These are phyloP conservation scores for Przewalskia tangutica DNA, from an alignment of 257 asterid species.

Conservation along the genomic window DNA sequence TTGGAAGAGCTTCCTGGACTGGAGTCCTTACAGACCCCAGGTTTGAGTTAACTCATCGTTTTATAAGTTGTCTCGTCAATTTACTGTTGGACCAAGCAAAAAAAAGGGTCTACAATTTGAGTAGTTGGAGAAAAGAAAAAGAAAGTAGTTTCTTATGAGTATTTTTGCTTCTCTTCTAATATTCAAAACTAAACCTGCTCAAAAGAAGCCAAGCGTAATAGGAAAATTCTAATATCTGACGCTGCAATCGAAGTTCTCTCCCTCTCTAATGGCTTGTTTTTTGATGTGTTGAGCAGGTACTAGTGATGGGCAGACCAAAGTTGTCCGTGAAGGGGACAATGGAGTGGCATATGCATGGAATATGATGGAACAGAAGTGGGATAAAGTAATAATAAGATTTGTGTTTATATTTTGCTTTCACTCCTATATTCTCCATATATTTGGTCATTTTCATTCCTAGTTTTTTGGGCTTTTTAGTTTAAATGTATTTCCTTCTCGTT, in stretches of 20 bases:
- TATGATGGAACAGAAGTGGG: slow-evolving; percentile 78
- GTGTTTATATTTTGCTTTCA: background rate
- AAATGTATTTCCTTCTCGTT: background rate
- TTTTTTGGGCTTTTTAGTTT: background rate
- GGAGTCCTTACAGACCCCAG: slow-evolving; percentile 79
- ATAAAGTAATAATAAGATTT: slow-evolving; percentile 46
- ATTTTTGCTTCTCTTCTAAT: background rate
- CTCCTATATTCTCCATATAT: background rate
- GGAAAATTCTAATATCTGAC: background rate
- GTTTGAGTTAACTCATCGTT: slow-evolving; percentile 19
- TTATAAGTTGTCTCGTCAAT: background rate
- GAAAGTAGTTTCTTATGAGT: background rate
- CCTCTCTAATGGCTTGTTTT: background rate
- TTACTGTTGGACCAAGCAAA: background rate
- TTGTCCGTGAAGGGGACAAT: slow-evolving; percentile 94
- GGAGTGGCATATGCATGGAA: slow-evolving; percentile 98
- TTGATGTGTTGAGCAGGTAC: slow-evolving; percentile 47
- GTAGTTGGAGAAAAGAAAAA: background rate
- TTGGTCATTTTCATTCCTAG: background rate
- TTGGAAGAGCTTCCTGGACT: slow-evolving; percentile 91
- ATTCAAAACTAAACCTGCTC: background rate
- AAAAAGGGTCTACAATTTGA: background rate
- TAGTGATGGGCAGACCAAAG: slow-evolving; percentile 89
- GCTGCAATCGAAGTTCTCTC: background rate
- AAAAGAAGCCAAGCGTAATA: background rate